Evolutionary conservation across 345 rosid genomes (phyloP), one percentile per base, ranked within the genome.

Genomic region (Viola odorata): DNA sequence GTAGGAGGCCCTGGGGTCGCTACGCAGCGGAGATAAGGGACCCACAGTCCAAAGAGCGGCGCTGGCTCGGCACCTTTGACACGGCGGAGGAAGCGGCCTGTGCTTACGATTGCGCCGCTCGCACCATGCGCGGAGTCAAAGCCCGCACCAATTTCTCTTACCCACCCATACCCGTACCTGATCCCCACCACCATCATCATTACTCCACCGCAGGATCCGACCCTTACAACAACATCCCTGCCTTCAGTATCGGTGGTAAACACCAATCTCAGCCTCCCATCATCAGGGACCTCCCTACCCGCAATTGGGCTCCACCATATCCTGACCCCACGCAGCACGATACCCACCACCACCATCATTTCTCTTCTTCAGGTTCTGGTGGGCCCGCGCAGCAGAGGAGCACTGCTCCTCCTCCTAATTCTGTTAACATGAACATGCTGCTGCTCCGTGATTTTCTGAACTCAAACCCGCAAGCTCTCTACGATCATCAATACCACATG

Each of bases 11-110:
- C 0, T 94, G 99, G 99, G 99, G 99, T 1, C 87, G 98, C 1
- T 92, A 81, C n/a, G 98, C 98, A 2, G 99, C 99, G 1, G 99
- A 94, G 82, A 94, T 94, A 69, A 79, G 99, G 16, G 99, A 94
- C 62, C 99, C 99, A 0, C 77, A 72, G 60, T 82, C 96, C 0
- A 94, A 86, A 73, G 99, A 87, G 69, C 76, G 99, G 70, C 78
- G 95, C 0, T 94, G 99, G 99, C 86, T 94, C 0, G 99, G 99
- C 11, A 94, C 97, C n/a, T 94, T 90, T 14, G 99, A 94, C 77
- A 94, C 99, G 5, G 99, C 99, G 0, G 99, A 94, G 77, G 85
- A 94, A 66, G 99, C 99, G 0, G 99, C 99, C 9, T 84, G 90
- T 49, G 99, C 99, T 15, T 90, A 94, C 37, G 99, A 94, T 77